phyloP scores from a whole-genome alignment of 495 filamentous ascomycete genomes.

The Trichoderma reesei region DNA sequence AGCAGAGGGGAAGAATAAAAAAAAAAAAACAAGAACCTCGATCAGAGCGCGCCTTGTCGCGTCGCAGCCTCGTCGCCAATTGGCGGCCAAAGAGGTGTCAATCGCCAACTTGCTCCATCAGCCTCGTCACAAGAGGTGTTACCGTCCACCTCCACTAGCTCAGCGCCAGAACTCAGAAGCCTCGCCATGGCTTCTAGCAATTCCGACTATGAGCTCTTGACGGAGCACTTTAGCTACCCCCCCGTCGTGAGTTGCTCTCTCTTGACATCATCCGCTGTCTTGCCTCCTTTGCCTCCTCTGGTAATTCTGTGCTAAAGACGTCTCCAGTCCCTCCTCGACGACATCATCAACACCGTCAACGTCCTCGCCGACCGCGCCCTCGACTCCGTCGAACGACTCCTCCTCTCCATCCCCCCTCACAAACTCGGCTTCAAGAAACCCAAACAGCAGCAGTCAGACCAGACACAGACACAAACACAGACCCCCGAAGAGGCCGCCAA shows the following conservation, averaged over 20 bases:
- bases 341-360: constrained; percentile 94
- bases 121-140: neutral
- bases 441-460: constrained; percentile 21
- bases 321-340: constrained; percentile 77
- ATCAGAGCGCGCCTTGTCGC: constrained; percentile 10
- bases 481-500: constrained; percentile 47
- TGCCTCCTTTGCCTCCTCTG: too few species aligned
- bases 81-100: neutral
- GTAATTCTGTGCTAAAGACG: neutral
- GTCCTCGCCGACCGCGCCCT: constrained; percentile 78
- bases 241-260: constrained; percentile 57
- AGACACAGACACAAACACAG: constrained; percentile 31
- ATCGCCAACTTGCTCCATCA: neutral
- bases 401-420: constrained; percentile 59
- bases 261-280: neutral
- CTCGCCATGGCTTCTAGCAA: constrained; percentile 37
- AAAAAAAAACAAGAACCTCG: neutral
- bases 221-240: constrained; percentile 92
- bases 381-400: constrained; percentile 69
- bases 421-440: constrained; percentile 58
- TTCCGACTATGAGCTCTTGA: constrained; percentile 66
- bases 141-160: constrained; percentile 1
- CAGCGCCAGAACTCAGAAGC: neutral
- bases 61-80: neutral
- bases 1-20: too few species aligned